Base-by-base conservation (phyloP, 73 alveolate species). In the Stentor roeselii region DNA sequence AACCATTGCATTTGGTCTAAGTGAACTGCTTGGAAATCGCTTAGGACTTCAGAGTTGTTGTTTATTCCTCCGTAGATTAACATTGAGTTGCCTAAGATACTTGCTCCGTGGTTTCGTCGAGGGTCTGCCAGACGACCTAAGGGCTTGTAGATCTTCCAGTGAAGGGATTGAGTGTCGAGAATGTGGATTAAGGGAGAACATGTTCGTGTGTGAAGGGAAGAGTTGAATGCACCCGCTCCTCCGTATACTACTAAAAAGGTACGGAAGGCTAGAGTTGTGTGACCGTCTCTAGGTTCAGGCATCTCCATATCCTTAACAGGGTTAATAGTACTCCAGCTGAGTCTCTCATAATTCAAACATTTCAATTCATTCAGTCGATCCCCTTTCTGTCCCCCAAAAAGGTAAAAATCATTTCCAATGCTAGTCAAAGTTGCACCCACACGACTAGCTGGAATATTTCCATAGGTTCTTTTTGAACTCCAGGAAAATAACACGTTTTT, bases 161-260 rank as follows among this genome's bases (percentile, higher is more conserved):
- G 36, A 21, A 40, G 39, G 39, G 15, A 36, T 76, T 27, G 36
- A 21, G 74, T 76, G 39, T 76, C 84, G 2, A 76, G 59, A 0
- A 76, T 37, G 34, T 39, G 39, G 6, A 76, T 1, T 35, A 39
- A n/a, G 6, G 60, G 60, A 37, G 59, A 41, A 35, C 60, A 76
- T 76, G 78, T n/a, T 76, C 84, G 32, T 0, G 30, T 76, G n/a
- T 76, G 74, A n/a, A 76, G 67, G 0, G 34, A 21, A 21, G 76
- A 14, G n/a, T 76, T 76, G 39, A 76, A 76, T 21, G 38, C 84
- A n/a, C 84, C 84, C n/a, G 78, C 84, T 1, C 84, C 84, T 39
- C 84, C 84, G 39, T 76, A 76, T 36, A 76, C 84, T 1, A 76
- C 84, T 3, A 76, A 76, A 39, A 21, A 76, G 67, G 32, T 76